These are phyloP conservation scores for Nothophoma quercina DNA, from an alignment of 2,329 filamentous ascomycete species.

Conservation along the genomic window DNA sequence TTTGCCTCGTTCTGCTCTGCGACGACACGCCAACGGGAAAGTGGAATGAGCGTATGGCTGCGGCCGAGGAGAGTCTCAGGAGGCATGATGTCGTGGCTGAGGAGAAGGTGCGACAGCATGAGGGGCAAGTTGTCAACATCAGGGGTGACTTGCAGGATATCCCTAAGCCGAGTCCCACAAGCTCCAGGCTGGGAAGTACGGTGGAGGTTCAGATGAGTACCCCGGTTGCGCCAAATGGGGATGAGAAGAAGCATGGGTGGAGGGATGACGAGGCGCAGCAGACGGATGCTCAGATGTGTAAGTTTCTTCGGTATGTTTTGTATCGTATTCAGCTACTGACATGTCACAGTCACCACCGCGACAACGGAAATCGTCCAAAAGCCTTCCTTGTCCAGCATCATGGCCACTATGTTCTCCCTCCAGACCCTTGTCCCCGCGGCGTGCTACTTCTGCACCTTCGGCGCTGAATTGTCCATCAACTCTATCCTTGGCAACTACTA, in stretches of 20 bases:
- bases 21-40: conserved; percentile 81
- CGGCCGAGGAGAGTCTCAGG: conserved; percentile 61
- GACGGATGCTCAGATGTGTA: conserved; percentile 16
- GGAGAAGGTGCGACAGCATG: not conserved
- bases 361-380: conserved; percentile 67
- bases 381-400: conserved; percentile 66
- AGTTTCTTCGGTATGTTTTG: not conserved
- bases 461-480: conserved; percentile 66
- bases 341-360: conserved; percentile 55
- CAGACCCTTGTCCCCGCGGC: conserved; percentile 61
- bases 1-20: conserved; percentile 73
- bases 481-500: conserved; percentile 66
- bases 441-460: conserved; percentile 67
- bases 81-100: not conserved
- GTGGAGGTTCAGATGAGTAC: conserved; percentile 5
- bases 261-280: conserved; percentile 48
- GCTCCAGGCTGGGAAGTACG: conserved; percentile 8
- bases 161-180: not conserved
- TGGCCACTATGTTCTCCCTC: conserved; percentile 67
- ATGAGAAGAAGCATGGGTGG: conserved; percentile 37
- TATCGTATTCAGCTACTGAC: not conserved
- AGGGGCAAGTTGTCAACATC: conserved; percentile 14
- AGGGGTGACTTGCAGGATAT: conserved; percentile 11
- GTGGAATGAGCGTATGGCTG: conserved; percentile 74
- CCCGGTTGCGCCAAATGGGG: conserved; percentile 1